Conservation (phyloP, 805 yeast species). For the Torulaspora indica region DNA sequence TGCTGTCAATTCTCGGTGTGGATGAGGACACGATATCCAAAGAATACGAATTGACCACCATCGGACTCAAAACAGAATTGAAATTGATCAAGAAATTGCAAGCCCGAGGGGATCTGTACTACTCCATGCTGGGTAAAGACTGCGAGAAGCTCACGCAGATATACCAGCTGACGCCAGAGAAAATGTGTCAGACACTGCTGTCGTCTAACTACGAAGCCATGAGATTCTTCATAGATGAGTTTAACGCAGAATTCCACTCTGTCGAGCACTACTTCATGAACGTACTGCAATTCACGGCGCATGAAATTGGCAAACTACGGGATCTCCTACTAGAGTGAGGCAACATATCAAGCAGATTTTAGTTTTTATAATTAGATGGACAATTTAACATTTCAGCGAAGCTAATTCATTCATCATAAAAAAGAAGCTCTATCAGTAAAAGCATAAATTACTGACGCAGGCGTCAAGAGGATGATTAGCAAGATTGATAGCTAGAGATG, state of each 20-base stretch:
- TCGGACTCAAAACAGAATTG: constrained; percentile 52
- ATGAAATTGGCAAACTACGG: constrained; percentile 42
- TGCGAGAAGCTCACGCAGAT: constrained; percentile 33
- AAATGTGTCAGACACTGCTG: constrained; percentile 57
- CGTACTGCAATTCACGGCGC: constrained; percentile 42
- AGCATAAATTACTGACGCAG: too few relatives aligned
- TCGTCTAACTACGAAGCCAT: constrained; percentile 66
- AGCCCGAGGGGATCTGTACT: constrained; percentile 37
- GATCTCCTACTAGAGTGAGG: constrained; percentile 29
- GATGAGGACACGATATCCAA: constrained; percentile 60
- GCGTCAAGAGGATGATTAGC: too few relatives aligned
- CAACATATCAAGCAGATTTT: neutral
- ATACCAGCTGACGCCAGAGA: constrained; percentile 30
- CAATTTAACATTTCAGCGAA: neutral
- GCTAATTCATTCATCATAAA: too few relatives aligned
- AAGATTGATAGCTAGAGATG: too few relatives aligned
- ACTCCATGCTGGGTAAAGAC: constrained; percentile 22
- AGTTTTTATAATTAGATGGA: neutral
- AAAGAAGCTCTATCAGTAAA: too few relatives aligned
- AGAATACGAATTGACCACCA: constrained; percentile 71
- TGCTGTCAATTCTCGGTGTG: constrained; percentile 59
- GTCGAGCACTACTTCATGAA: constrained; percentile 45
- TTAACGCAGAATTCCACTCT: constrained; percentile 52
- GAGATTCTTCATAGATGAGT: constrained; percentile 54
- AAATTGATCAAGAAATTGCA: constrained; percentile 29